Conservation (phyloP, 257 asterid genomes). For the Solanum microdontum region DNA sequence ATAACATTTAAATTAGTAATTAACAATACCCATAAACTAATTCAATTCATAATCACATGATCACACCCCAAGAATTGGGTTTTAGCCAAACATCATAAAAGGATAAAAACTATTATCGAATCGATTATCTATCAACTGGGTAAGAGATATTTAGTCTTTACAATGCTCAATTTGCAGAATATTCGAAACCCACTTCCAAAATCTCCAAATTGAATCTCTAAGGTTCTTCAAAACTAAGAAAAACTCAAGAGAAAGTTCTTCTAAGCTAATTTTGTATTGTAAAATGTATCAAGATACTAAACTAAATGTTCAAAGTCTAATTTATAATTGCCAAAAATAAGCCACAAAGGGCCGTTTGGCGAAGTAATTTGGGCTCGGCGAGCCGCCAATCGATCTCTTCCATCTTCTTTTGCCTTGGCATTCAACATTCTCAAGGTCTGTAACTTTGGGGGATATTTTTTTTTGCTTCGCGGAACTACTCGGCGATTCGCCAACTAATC, state of each 20-base stretch:
- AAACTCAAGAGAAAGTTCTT: neutral
- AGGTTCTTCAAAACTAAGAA: neutral
- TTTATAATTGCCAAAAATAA: no score
- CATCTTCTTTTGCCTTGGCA: neutral
- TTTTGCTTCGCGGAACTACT: neutral
- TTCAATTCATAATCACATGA: neutral
- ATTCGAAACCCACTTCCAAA: neutral
- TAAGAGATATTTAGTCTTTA: neutral
- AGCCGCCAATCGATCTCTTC: neutral
- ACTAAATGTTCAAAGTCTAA: neutral
- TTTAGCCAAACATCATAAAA: neutral
- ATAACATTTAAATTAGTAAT: neutral
- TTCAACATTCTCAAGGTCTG: neutral
- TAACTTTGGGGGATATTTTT: neutral
- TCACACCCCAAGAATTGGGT: no score
- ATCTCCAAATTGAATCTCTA: neutral
- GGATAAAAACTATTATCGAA: neutral
- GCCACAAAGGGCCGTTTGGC: neutral
- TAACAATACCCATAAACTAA: neutral
- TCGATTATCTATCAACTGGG: neutral
- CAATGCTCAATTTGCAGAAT: neutral
- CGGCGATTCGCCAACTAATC: rapidly evolving
- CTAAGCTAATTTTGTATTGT: neutral
- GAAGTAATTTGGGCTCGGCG: neutral
- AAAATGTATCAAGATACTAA: neutral